Evolutionary conservation across 2,329 filamentous ascomycete genomes (phyloP).

Genomic region (Cadophora sp.): DNA sequence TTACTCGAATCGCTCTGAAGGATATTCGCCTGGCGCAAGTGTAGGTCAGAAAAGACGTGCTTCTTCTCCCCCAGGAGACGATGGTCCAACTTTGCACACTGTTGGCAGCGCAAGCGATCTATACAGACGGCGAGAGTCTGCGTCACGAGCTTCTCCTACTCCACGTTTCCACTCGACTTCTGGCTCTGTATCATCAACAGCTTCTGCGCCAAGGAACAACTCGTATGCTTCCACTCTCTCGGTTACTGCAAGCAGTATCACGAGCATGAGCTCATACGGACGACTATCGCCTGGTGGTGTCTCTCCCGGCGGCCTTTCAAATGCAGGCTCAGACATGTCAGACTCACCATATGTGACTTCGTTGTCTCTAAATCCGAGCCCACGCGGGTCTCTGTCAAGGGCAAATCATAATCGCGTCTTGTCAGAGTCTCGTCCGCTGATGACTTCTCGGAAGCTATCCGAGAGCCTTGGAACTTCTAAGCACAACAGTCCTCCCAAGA

Average conservation of each 20-base stretch:
- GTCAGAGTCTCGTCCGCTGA: slow-evolving; percentile 49
- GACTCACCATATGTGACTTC: slow-evolving; percentile 61
- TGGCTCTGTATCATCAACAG: slow-evolving; percentile 69
- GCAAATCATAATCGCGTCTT: slow-evolving; percentile 45
- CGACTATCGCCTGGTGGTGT: slow-evolving; percentile 65
- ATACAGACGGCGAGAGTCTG: slow-evolving; percentile 52
- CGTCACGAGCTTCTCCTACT: slow-evolving; percentile 60
- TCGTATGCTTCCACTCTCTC: slow-evolving; percentile 70
- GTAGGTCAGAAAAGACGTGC: slow-evolving; percentile 69
- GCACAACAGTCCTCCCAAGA: slow-evolving; percentile 56
- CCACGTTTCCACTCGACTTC: slow-evolving; percentile 62
- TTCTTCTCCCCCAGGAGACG: slow-evolving; percentile 65
- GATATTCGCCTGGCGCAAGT: slow-evolving; percentile 43
- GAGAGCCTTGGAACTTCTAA: slow-evolving; percentile 47
- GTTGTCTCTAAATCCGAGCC: slow-evolving; percentile 48
- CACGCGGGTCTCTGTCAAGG: slow-evolving; percentile 46
- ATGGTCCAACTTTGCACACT: slow-evolving; percentile 45
- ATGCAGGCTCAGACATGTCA: slow-evolving; percentile 45
- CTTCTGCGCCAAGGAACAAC: slow-evolving; percentile 65
- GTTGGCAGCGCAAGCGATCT: slow-evolving; percentile 46
- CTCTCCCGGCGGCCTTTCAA: slow-evolving; percentile 49
- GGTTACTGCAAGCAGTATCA: slow-evolving; percentile 66
- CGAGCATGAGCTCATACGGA: slow-evolving; percentile 67
- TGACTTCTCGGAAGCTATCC: slow-evolving; percentile 55
- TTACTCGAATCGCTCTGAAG: slow-evolving; percentile 47